Evolutionary conservation across 2,329 filamentous ascomycete genomes (phyloP), one percentile per base, ranked within the genome.

Genomic region (Magnaporthiopsis incrustans): DNA sequence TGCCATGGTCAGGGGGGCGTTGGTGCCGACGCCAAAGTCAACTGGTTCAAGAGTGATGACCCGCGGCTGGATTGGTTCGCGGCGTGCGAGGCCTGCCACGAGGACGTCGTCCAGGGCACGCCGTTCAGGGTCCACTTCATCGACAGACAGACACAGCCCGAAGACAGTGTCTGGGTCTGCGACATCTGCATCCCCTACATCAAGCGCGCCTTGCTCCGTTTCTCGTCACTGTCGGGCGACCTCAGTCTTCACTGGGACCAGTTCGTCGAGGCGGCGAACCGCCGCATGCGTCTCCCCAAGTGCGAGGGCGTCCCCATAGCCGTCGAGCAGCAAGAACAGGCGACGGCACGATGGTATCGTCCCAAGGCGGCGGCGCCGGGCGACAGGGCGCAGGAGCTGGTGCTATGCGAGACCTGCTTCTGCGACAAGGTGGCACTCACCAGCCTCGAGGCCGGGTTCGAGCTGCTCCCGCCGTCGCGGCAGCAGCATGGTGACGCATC

Each of bases 351-450:
- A 25, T 53, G 44, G 44, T 53, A 53, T 11, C 44, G 22, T 4
- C 44, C 44, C 2, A 53, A 22, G 44, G 44, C 44, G 22, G 44
- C 18, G 7, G 11, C 22, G 10, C 44, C 44, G 44, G 44, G 44
- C 18, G 44, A 53, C 22, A 53, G 22, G 7, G 44, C 44, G 12
- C 25, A 18, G 22, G 30, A 58, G 26, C 32, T 62, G 60, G 35
- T n/a, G 38, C 26, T 62, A 7, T 62, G 60, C 44, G 38, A 53
- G 26, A 15, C 60, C 15, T 62, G 60, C 27, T 62, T 56, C 44
- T 32, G 26, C 38, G 60, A 62, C 60, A 53, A 62, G 38, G 60
- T 62, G 15, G 44, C 38, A 8, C 60, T 62, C 5, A 62, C 60
- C 12, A 22, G 15, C 15, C 26, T 62, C 1, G 60, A 27, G 26